phyloP scores from a whole-genome alignment of 106 monocot species.

The Allium sativum region DNA sequence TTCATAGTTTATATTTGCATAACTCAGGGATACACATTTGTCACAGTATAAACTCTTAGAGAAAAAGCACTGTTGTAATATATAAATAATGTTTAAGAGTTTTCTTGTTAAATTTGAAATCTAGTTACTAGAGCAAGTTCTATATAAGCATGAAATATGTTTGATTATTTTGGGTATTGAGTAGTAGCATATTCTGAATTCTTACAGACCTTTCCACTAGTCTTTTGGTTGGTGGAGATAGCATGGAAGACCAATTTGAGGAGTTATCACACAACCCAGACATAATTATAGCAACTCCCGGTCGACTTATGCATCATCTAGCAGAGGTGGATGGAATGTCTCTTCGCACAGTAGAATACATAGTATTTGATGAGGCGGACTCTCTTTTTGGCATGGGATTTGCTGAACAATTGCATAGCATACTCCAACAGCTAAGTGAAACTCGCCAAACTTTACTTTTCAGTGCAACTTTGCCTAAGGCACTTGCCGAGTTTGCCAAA shows the following conservation, averaged over 20 bases:
- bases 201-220: slow-evolving; percentile 61
- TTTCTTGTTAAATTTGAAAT: too few species aligned
- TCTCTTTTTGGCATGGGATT: slow-evolving; percentile 90
- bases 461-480: slow-evolving; percentile 87
- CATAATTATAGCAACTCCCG: slow-evolving; percentile 96
- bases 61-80: too few species aligned
- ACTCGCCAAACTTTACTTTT: slow-evolving; percentile 92
- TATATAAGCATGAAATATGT: too few species aligned
- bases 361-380: slow-evolving; percentile 99
- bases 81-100: too few species aligned
- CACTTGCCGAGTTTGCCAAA: slow-evolving; percentile 92
- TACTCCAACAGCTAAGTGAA: slow-evolving; percentile 64
- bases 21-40: too few species aligned
- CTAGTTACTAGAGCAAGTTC: too few species aligned
- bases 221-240: slow-evolving; percentile 92
- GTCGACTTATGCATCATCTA: slow-evolving; percentile 91
- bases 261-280: slow-evolving; percentile 85
- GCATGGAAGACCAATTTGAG: slow-evolving; percentile 96
- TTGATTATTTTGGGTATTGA: neutral
- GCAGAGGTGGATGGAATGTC: slow-evolving; percentile 82
- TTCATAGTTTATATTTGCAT: too few species aligned
- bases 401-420: slow-evolving; percentile 72
- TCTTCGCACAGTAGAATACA: slow-evolving; percentile 79
- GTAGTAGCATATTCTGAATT: slow-evolving; percentile 4
- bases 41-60: too few species aligned